phyloP scores from a whole-genome alignment of 202 grass and related monocot genomes.

The Bolboschoenoplectus hybrid region DNA sequence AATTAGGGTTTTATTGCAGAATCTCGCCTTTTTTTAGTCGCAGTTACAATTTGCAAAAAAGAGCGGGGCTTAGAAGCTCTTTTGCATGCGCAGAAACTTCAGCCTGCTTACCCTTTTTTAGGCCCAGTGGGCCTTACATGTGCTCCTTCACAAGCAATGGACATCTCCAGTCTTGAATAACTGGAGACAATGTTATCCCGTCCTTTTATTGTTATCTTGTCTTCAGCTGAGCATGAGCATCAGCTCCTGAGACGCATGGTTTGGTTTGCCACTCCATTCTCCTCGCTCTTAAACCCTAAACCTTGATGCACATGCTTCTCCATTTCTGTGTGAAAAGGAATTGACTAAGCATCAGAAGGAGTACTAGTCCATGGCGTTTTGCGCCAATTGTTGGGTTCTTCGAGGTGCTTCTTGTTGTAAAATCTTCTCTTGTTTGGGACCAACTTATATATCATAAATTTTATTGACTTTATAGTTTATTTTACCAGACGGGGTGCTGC shows the following conservation, averaged over 20 bases:
- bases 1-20: constrained; percentile 30
- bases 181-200: neutral
- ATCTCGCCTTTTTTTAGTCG: neutral
- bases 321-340: neutral
- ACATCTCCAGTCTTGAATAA: neutral
- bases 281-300: constrained; percentile 36
- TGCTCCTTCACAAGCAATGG: neutral
- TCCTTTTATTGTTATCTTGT: neutral
- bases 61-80: neutral
- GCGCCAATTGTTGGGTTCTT: constrained; percentile 41
- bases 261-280: neutral
- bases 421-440: neutral
- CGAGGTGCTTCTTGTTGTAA: constrained; percentile 38
- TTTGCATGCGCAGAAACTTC: neutral
- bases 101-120: neutral
- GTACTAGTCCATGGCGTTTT: constrained; percentile 36
- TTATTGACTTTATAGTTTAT: neutral
- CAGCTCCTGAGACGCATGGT: neutral
- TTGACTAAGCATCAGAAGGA: neutral
- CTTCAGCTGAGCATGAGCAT: neutral
- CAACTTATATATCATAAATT: neutral
- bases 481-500: neutral
- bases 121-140: constrained; percentile 13
- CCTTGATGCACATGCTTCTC: neutral
- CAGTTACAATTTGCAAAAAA: neutral